phyloP scores from a whole-genome alignment of 2,329 filamentous ascomycete genomes.

The Coleophoma eucalyptorum region DNA sequence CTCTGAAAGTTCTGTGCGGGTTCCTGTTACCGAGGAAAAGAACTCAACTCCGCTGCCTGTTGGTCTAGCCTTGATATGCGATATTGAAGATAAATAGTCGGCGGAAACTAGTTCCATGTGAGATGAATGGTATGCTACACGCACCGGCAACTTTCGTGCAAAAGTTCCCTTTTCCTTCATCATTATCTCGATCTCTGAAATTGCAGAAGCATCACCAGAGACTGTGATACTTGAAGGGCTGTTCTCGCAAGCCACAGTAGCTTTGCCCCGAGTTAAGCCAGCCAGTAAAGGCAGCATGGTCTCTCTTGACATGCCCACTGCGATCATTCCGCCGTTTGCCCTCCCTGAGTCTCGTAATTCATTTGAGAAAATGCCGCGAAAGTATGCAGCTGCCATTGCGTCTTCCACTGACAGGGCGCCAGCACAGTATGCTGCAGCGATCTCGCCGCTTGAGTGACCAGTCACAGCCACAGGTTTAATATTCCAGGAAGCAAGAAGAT shows the following conservation, averaged over 20 bases:
- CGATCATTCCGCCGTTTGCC: slow-evolving; percentile 44
- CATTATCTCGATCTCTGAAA: slow-evolving; percentile 10
- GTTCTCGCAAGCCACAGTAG: slow-evolving; percentile 25
- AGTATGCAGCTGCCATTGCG: slow-evolving; percentile 22
- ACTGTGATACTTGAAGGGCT: slow-evolving; percentile 13
- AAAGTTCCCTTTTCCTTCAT: slow-evolving; percentile 15
- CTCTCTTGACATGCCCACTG: slow-evolving; percentile 33
- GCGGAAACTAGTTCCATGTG: slow-evolving; percentile 14
- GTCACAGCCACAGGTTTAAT: slow-evolving; percentile 16
- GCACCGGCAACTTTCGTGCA: slow-evolving; percentile 12
- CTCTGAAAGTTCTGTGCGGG: neutral
- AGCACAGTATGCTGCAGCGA: slow-evolving; percentile 23
- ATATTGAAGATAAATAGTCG: neutral
- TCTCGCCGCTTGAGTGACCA: slow-evolving; percentile 26
- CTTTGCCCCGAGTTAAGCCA: neutral
- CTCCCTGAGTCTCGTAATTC: neutral
- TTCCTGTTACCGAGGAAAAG: neutral
- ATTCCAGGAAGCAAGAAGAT: slow-evolving; percentile 19
- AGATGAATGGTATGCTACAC: slow-evolving; percentile 18
- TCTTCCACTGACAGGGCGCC: slow-evolving; percentile 15
- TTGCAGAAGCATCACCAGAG: slow-evolving; percentile 8
- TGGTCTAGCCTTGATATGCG: neutral
- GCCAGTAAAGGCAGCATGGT: slow-evolving; percentile 5
- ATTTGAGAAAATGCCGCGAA: slow-evolving; percentile 12
- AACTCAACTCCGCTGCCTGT: neutral